Evolutionary conservation across 805 yeast genomes (phyloP).

Genomic region (Saturnispora saitoi): DNA sequence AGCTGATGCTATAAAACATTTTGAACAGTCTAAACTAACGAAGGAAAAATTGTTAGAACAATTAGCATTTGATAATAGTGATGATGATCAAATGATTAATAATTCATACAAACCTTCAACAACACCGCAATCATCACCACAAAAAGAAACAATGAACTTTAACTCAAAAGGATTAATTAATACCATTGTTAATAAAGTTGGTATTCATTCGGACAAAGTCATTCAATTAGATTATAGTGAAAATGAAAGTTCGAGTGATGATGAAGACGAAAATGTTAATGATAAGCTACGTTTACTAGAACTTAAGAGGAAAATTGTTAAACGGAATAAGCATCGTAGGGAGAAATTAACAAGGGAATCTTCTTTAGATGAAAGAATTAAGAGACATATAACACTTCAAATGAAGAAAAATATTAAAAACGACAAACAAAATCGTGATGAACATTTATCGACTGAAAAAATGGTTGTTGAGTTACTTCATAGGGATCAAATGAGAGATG

Average conservation of each 20-base stretch:
- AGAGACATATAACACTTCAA: slow-evolving; percentile 9
- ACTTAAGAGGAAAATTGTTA: slow-evolving; percentile 8
- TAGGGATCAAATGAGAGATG: slow-evolving; percentile 13
- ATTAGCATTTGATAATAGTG: not conserved
- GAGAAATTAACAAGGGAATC: slow-evolving; percentile 4
- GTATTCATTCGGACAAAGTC: not conserved
- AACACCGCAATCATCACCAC: slow-evolving; percentile 3
- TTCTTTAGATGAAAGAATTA: slow-evolving; percentile 10
- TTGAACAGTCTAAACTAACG: slow-evolving; percentile 17
- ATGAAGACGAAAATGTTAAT: not conserved
- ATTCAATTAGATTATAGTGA: slow-evolving; percentile 6
- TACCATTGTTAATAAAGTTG: not conserved
- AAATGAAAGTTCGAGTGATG: not conserved
- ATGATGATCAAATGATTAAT: not conserved
- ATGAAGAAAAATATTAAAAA: not conserved
- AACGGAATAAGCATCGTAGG: slow-evolving; percentile 5
- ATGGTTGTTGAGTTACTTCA: slow-evolving; percentile 11
- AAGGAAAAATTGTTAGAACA: slow-evolving; percentile 9
- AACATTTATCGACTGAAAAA: slow-evolving; percentile 9
- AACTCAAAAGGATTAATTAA: not conserved
- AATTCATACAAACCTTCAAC: not conserved
- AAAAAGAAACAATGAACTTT: not conserved
- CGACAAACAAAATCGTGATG: not conserved
- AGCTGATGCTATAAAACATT: slow-evolving; percentile 12
- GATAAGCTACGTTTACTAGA: slow-evolving; percentile 9